Evolutionary conservation across 2,329 filamentous ascomycete genomes (phyloP).

Genomic region (Aspergillus unguis): DNA sequence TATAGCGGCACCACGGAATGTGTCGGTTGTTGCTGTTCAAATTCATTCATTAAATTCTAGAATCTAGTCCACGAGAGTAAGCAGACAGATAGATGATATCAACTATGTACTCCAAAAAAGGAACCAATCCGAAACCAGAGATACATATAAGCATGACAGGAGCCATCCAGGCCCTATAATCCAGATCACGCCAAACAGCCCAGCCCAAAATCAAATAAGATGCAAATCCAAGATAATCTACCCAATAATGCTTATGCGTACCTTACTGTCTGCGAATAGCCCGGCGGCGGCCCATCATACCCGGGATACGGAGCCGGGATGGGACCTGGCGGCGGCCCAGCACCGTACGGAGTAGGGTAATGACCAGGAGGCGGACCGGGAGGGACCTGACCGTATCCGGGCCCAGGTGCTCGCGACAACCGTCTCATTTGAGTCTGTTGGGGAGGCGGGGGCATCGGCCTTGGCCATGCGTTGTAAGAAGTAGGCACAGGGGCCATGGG

Average conservation of each 20-base stretch:
- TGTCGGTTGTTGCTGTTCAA: no score
- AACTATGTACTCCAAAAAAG: no score
- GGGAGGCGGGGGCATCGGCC: constrained; percentile 13
- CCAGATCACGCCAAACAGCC: neutral
- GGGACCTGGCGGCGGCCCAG: neutral
- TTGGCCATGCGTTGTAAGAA: constrained; percentile 12
- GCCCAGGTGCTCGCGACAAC: neutral
- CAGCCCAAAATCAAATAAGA: neutral
- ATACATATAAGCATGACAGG: no score
- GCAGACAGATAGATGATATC: no score
- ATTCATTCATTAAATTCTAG: no score
- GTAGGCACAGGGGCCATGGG: constrained; percentile 15
- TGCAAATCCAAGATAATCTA: constrained; percentile 11
- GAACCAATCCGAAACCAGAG: no score
- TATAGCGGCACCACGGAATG: no score
- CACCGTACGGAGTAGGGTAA: constrained; percentile 20
- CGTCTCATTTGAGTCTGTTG: constrained; percentile 23
- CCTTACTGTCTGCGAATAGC: constrained; percentile 16
- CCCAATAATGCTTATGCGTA: constrained; percentile 21
- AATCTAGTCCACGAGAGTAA: no score
- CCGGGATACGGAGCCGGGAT: constrained; percentile 10
- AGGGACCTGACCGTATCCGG: constrained; percentile 2
- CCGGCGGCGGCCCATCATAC: constrained; percentile 12
- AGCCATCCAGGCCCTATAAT: no score
- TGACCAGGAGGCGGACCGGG: neutral